A percentile compares a stretch with the other conserved stretches of the same genome.
Evolutionary conservation across 345 rosid genomes (phyloP).

Genomic region (Xanthoceras sorbifolium): DNA sequence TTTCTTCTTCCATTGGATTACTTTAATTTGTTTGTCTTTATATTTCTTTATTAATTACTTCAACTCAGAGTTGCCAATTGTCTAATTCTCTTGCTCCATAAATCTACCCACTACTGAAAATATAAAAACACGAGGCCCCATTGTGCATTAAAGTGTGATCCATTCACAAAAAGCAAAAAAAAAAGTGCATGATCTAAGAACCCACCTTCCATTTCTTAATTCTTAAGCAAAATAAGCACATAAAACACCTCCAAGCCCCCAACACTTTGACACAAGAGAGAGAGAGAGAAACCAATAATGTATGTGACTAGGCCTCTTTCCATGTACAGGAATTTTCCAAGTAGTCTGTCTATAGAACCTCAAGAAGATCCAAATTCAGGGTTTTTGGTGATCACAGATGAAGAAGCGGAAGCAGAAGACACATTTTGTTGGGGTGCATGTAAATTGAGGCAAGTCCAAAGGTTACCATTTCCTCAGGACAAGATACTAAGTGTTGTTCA

Average conservation of each 20-base stretch:
- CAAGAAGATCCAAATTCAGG: constrained; percentile 71
- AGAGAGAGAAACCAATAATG: constrained; percentile 28
- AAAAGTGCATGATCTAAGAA: neutral
- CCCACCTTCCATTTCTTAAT: constrained; percentile 15
- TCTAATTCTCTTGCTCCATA: too few species aligned
- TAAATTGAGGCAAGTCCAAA: constrained; percentile 42
- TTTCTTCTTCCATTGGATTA: too few species aligned
- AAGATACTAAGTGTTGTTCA: constrained; percentile 53
- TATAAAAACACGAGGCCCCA: neutral
- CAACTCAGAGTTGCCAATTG: too few species aligned
- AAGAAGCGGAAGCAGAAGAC: constrained; percentile 61
- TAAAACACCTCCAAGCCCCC: neutral
- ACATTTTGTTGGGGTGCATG: constrained; percentile 56
- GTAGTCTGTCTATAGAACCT: constrained; percentile 48
- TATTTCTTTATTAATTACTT: too few species aligned
- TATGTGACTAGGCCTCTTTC: constrained; percentile 65
- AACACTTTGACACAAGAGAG: neutral
- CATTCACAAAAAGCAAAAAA: neutral
- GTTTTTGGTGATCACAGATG: constrained; percentile 59
- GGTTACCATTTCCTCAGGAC: constrained; percentile 71
- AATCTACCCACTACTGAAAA: neutral
- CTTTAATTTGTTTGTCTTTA: too few species aligned
- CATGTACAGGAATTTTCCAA: constrained; percentile 42
- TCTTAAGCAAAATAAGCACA: constrained; percentile 12
- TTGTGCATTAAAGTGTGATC: neutral